Evolutionary conservation across 2,329 filamentous ascomycete species (phyloP).

Genomic region (Penicillium paneum): DNA sequence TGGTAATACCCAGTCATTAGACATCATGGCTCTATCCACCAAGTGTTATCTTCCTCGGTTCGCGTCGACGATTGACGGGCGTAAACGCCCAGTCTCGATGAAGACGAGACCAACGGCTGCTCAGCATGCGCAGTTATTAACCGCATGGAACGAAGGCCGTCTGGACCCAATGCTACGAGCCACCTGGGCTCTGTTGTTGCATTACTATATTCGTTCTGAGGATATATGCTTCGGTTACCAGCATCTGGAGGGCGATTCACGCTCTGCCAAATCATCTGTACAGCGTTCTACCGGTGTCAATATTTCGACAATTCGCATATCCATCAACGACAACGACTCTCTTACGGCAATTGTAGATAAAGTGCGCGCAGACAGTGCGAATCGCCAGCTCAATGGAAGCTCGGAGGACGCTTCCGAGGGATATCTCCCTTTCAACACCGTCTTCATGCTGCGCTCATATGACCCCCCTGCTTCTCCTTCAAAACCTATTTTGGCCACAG

Average conservation of each 20-base stretch:
- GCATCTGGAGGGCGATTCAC: constrained; percentile 25
- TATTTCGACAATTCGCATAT: constrained; percentile 25
- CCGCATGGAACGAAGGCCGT: constrained; percentile 28
- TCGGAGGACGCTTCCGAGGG: constrained; percentile 14
- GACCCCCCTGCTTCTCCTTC: constrained; percentile 16
- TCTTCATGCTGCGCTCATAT: constrained; percentile 36
- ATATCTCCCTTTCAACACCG: constrained; percentile 36
- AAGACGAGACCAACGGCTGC: constrained; percentile 31
- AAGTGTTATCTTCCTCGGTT: constrained; percentile 38
- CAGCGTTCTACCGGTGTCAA: constrained; percentile 16
- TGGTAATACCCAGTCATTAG: neutral
- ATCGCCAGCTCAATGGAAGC: constrained; percentile 11
- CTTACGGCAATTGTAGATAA: constrained; percentile 30
- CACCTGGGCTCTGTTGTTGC: constrained; percentile 47
- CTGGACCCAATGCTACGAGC: constrained; percentile 36
- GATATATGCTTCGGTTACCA: constrained; percentile 49
- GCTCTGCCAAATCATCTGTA: constrained; percentile 16
- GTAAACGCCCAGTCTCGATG: constrained; percentile 37
- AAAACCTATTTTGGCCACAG: constrained; percentile 27
- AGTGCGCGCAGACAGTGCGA: constrained; percentile 14
- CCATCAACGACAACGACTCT: constrained; percentile 30
- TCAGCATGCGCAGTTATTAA: constrained; percentile 31
- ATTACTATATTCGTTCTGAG: constrained; percentile 46
- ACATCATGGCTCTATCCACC: constrained; percentile 29
- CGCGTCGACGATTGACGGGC: constrained; percentile 27